A percentile compares a stretch with the other conserved stretches of the same genome.
Evolutionary conservation across 306 rosid species (phyloP).

Genomic region (Glycyrrhiza uralensis): DNA sequence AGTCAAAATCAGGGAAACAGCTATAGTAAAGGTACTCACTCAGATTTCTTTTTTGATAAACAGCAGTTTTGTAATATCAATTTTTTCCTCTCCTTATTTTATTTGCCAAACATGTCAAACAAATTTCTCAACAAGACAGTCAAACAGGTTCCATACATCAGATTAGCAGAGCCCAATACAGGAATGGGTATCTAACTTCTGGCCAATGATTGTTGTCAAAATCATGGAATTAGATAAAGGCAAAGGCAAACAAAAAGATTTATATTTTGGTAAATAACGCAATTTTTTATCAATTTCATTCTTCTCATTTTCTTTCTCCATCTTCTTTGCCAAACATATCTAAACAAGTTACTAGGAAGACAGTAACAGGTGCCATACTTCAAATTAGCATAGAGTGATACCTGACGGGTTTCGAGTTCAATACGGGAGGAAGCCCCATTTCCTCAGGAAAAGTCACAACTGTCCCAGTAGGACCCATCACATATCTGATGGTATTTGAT

Average conservation of each 20-base stretch:
- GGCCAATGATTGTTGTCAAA: not conserved
- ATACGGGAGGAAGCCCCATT: slow-evolving; percentile 76
- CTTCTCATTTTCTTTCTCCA: slow-evolving; percentile 5
- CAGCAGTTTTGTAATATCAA: not conserved
- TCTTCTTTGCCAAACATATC: not conserved
- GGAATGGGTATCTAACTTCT: not conserved
- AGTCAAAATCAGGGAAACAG: slow-evolving; percentile 16
- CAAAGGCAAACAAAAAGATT: not conserved
- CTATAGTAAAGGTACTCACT: not conserved
- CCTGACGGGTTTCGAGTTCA: slow-evolving; percentile 41
- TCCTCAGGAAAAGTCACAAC: slow-evolving; percentile 68
- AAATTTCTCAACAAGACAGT: not conserved
- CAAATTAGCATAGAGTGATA: slow-evolving; percentile 22
- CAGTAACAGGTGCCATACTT: not conserved
- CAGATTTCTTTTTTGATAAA: not conserved
- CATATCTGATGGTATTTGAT: slow-evolving; percentile 65
- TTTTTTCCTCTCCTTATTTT: not conserved
- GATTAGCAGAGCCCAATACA: not conserved
- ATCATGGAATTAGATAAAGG: slow-evolving; percentile 7
- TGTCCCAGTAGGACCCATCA: slow-evolving; percentile 74
- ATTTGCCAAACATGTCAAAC: not conserved
- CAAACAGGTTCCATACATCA: slow-evolving; percentile 9
- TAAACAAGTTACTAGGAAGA: slow-evolving; percentile 14
- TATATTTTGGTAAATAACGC: not conserved
- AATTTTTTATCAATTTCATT: not conserved